Evolutionary conservation across 2,329 filamentous ascomycete genomes (phyloP), one percentile per base, ranked within the genome.

Genomic region (Colletotrichum sp.): DNA sequence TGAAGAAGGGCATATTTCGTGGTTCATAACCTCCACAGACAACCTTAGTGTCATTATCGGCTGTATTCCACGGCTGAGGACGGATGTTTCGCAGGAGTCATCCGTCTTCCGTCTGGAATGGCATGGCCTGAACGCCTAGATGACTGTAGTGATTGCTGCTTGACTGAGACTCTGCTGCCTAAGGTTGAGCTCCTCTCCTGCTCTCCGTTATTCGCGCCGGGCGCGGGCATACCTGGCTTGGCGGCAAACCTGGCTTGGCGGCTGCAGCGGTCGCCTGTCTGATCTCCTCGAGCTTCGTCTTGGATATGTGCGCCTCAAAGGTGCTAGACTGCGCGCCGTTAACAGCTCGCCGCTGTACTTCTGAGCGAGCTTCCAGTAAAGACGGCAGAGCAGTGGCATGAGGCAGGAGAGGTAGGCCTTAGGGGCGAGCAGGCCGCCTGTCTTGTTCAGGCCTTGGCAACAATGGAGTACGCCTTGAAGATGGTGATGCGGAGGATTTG

Each of bases 381-480:
- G 88, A 65, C 89, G 90, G 85, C 95, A 99, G 74, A 95, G 98
- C 62, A 99, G 88, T 1, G 95, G 95, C 0, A 98, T 96, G 59
- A 99, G 92, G 80, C 91, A 93, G 73, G 88, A 89, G 0, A 96
- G 96, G 81, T 98, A 98, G 1, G 96, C 96, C 96, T 96, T 98
- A 16, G 96, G 88, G 1, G 93, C 97, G 26, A 99, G 90, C 6
- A 99, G 89, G 2, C 97, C 97, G 18, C 97, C 97, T 0, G 97
- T 96, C 86, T 98, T 99, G 55, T 97, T 97, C 9, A 95, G 49
- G 97, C 96, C 26, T 95, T 96, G 18, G 95, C 92, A 7, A 96
- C 97, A 78, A 99, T 93, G 62, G 93, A 90, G 5, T 92, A 93
- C 1, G 96, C 96, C 88, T 99, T 97, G 71, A 99, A 89, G 32